Percentiles rank a stretch among this genome's conserved stretches.
phyloP scores from a whole-genome alignment of 306 rosid genomes.

The Nissolia schottii region DNA sequence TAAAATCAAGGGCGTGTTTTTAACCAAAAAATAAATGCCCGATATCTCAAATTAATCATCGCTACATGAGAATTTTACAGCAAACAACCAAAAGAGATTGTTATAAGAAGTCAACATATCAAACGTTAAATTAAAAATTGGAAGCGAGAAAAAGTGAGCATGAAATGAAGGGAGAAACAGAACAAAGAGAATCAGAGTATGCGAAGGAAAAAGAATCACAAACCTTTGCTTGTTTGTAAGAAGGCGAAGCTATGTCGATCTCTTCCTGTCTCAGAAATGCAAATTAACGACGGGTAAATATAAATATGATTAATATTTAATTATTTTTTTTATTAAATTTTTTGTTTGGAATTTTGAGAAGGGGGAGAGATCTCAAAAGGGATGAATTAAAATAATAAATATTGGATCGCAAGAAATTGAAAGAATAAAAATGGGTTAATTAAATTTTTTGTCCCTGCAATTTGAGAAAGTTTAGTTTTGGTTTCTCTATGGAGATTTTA shows the following conservation, averaged over 20 bases:
- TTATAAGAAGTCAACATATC: background rate
- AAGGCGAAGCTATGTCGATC: conserved; percentile 25
- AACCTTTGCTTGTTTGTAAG: conserved; percentile 1
- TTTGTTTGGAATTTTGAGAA: background rate
- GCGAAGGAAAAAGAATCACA: background rate
- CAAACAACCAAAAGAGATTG: background rate
- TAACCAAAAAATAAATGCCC: background rate
- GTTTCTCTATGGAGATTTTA: too few relatives aligned
- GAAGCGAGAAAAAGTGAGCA: background rate
- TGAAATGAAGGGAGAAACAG: background rate
- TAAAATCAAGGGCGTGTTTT: background rate
- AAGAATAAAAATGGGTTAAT: too few relatives aligned
- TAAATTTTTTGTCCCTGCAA: too few relatives aligned
- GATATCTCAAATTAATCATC: background rate
- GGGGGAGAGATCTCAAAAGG: background rate
- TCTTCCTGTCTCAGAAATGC: background rate
- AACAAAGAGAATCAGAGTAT: background rate
- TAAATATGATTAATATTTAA: background rate
- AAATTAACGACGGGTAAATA: background rate
- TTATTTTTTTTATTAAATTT: background rate
- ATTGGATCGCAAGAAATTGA: background rate
- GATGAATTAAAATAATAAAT: background rate
- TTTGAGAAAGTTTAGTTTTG: too few relatives aligned
- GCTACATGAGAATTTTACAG: background rate
- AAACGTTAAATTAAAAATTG: background rate